Evolutionary conservation across 345 rosid species (phyloP).

Genomic region (Murraya paniculata): DNA sequence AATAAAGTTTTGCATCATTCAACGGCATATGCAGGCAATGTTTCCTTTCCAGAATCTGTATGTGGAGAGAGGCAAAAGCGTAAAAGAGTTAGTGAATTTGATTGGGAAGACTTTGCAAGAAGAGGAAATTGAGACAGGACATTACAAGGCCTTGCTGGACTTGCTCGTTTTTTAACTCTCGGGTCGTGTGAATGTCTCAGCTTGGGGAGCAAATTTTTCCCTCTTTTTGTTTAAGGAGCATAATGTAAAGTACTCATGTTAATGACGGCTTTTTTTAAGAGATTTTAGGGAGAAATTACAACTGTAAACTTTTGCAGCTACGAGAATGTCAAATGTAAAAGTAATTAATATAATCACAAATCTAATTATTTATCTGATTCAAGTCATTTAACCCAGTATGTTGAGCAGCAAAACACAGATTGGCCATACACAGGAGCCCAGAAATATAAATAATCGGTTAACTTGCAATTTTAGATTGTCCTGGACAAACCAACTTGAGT

Average conservation of each 20-base stretch:
- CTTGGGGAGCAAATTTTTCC: not conserved
- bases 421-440: not conserved
- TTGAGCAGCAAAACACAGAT: not conserved
- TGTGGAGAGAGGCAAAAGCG: slow-evolving; percentile 40
- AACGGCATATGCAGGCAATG: not conserved
- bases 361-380: not conserved
- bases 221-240: not conserved
- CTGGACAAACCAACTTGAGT: not conserved
- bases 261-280: not conserved
- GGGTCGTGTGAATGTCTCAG: slow-evolving; percentile 24
- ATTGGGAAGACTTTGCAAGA: slow-evolving; percentile 84
- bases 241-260: no score
- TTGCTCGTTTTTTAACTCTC: slow-evolving; percentile 63
- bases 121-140: slow-evolving; percentile 77
- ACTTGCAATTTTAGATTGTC: not conserved
- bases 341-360: not conserved
- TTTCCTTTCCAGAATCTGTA: slow-evolving; percentile 4
- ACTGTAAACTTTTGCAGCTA: not conserved
- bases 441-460: not conserved
- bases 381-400: not conserved
- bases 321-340: not conserved
- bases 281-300: not conserved
- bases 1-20: not conserved
- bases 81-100: slow-evolving; percentile 33
- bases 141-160: slow-evolving; percentile 61